Base-by-base conservation (phyloP, 371 early-diverging fungal genomes). In the Batrachochytrium dendrobatidis region DNA sequence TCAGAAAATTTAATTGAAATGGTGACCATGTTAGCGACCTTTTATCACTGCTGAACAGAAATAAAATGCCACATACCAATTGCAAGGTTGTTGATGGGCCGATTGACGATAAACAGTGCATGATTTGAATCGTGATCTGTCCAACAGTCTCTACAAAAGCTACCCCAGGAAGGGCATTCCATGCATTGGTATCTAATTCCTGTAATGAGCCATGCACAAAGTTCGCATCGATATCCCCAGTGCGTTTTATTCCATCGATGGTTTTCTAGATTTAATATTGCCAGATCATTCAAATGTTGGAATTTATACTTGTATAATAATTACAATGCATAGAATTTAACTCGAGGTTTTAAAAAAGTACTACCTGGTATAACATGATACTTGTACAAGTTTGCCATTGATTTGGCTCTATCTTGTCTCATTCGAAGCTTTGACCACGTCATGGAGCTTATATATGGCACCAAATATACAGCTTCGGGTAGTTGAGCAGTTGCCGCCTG, bases 201-300 rank as follows among this genome's bases (percentile, higher is more conserved):
- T 18, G 30, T 15, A n/a, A 58, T 58, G n/a, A 58, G 15, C 33
- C 58, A 30, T 26, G 58, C 49, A 45, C 58, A 58, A 20, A 58
- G 43, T 43, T 58, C 58, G 51, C 58, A 58, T 24, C 58, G 34
- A 5, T 39, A 39, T 58, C 58, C 58, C 58, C 58, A 58, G 34
- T 58, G 58, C 4, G 31, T 58, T 25, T 43, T 32, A 8, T 43
- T 33, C 58, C 58, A 58, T 25, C 58, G 58, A 43, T 58, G 58
- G 12, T 26, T 34, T 28, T 58, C 49, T 45, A 26, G n/a, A n/a
- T n/a, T n/a, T n/a, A n/a, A n/a, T n/a, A n/a, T n/a, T n/a, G n/a
- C n/a, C n/a, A n/a, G n/a, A n/a, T n/a, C n/a, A n/a, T n/a, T n/a
- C n/a, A n/a, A n/a, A n/a, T n/a, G n/a, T n/a, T n/a, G n/a, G n/a